A percentile compares a stretch with the other conserved stretches of the same genome.
Evolutionary conservation across 2,329 filamentous ascomycete species (phyloP).

Genomic region (Alternaria sp.): DNA sequence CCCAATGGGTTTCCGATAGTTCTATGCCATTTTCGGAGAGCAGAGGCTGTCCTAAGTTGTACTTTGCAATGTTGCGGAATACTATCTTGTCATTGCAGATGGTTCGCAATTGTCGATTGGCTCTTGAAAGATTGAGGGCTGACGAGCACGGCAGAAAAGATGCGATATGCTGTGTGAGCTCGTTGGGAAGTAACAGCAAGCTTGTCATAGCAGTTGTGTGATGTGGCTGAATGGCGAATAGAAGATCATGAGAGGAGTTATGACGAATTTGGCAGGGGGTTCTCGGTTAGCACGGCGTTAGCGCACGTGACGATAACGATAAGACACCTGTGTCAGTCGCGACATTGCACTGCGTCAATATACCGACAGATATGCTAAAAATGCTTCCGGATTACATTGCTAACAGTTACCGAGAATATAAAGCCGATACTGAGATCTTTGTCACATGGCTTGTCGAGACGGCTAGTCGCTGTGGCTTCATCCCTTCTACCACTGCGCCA

Average conservation of each 20-base stretch:
- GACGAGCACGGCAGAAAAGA: conserved; percentile 23
- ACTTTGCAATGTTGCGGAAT: conserved; percentile 21
- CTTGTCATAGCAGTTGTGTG: neutral
- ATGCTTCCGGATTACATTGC: neutral
- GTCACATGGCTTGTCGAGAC: neutral
- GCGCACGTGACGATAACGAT: conserved; percentile 4
- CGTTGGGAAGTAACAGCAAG: conserved; percentile 17
- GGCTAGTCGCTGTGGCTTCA: neutral
- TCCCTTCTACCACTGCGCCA: neutral
- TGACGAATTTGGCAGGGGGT: neutral
- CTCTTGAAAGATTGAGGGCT: conserved; percentile 15
- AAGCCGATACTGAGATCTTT: neutral
- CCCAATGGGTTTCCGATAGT: conserved; percentile 4
- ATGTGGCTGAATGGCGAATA: neutral
- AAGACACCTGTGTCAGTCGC: neutral
- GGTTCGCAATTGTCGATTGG: conserved; percentile 17
- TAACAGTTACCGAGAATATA: neutral
- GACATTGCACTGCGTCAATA: neutral
- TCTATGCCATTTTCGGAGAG: neutral
- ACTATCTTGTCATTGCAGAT: conserved; percentile 25
- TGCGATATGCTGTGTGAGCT: conserved; percentile 30
- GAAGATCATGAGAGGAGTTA: neutral
- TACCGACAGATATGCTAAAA: neutral
- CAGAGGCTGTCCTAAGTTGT: neutral
- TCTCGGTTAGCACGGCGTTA: neutral